Conservation (phyloP, 345 rosid genomes). For the Populus tremula region DNA sequence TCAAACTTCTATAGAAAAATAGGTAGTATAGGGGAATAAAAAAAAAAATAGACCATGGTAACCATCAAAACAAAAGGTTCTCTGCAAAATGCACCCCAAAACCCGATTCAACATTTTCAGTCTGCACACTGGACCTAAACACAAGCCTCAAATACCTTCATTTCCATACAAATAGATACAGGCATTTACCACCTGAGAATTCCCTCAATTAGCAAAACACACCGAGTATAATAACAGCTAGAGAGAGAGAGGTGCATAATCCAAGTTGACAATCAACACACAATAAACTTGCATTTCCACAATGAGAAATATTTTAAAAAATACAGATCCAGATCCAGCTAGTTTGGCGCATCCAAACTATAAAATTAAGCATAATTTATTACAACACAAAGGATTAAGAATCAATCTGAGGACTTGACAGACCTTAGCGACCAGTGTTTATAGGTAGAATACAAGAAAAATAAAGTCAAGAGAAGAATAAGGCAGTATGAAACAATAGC, state of each 20-base stretch:
- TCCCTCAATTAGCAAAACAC: neutral
- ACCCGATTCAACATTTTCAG: slow-evolving; percentile 33
- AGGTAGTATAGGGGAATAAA: no score
- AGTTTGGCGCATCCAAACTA: neutral
- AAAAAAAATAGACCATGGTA: neutral
- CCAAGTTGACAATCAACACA: neutral
- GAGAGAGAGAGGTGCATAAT: neutral
- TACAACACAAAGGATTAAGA: neutral
- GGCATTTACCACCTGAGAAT: neutral
- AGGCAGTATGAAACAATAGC: slow-evolving; percentile 43
- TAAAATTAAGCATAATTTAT: neutral
- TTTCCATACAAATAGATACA: no score
- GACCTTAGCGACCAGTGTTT: slow-evolving; percentile 61
- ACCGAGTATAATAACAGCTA: neutral
- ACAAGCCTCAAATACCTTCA: neutral
- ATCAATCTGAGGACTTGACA: neutral
- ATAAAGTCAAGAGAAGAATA: slow-evolving; percentile 42
- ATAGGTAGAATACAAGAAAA: slow-evolving; percentile 57
- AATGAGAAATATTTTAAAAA: neutral
- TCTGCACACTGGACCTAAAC: slow-evolving; percentile 52
- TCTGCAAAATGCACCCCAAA: slow-evolving; percentile 41
- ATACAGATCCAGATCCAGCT: neutral
- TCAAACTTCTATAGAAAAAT: no score
- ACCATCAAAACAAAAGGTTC: neutral
- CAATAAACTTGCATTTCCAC: neutral